Conservation (phyloP, 192 early-diverging fungal genomes). For the Backusella tarrabulga region DNA sequence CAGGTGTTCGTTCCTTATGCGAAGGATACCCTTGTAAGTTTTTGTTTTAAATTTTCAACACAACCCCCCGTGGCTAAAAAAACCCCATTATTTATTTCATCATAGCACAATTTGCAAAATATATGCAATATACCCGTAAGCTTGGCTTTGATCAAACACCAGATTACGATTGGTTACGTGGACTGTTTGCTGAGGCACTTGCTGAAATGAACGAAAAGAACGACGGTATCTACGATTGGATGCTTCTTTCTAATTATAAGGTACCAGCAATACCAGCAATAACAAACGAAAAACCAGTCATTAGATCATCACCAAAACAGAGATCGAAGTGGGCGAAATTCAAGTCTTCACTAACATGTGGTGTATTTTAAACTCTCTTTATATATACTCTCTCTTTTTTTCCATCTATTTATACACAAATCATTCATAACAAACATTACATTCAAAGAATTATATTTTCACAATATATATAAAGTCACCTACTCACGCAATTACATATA, state of each 20-base stretch:
- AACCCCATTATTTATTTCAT: background rate
- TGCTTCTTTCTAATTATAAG: slow-evolving; percentile 48
- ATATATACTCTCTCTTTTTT: background rate
- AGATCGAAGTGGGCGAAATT: background rate
- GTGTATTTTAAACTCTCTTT: slow-evolving; percentile 2
- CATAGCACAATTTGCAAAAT: slow-evolving; percentile 80
- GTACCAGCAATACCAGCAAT: background rate
- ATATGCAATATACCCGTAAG: slow-evolving; percentile 85
- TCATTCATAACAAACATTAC: background rate
- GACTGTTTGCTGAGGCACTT: slow-evolving; percentile 79
- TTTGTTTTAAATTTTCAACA: background rate
- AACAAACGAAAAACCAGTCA: background rate
- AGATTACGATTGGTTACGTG: slow-evolving; percentile 89
- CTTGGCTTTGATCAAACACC: slow-evolving; percentile 93
- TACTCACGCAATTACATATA: no score
- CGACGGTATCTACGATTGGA: slow-evolving; percentile 86
- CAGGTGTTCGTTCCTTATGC: slow-evolving; percentile 82
- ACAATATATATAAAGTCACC: no score
- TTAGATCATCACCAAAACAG: background rate
- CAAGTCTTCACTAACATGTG: slow-evolving; percentile 7
- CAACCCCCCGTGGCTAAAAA: background rate
- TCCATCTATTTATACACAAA: background rate
- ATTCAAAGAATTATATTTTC: background rate
- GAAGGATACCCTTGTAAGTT: slow-evolving; percentile 74
- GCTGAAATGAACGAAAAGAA: slow-evolving; percentile 79